These are phyloP conservation scores for Lepidium aucheri DNA, from an alignment of 345 rosid species.

Conservation along the genomic window DNA sequence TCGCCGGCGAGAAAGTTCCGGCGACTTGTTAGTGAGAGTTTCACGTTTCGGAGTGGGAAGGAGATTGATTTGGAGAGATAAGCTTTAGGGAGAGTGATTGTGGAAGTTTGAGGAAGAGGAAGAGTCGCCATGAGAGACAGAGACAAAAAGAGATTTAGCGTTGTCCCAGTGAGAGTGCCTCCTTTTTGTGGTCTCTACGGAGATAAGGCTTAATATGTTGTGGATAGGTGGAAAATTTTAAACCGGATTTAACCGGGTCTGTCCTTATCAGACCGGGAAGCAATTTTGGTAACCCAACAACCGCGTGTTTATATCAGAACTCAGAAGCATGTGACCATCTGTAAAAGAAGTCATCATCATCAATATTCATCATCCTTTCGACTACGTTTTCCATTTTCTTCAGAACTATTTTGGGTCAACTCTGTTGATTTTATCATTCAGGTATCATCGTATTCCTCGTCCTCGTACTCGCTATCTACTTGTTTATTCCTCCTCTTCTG, in stretches of 20 bases:
- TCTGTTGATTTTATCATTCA: neutral
- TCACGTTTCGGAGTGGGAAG: slow-evolving; percentile 20
- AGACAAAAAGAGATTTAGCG: neutral
- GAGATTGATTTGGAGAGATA: slow-evolving; percentile 19
- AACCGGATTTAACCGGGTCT: neutral
- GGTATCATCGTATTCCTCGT: slow-evolving; percentile 7
- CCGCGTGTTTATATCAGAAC: neutral
- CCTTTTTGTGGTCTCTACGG: neutral
- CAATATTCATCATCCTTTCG: neutral
- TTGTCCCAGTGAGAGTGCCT: neutral
- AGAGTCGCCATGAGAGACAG: slow-evolving; percentile 48
- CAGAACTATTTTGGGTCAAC: neutral
- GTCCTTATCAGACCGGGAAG: neutral
- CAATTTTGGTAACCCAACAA: slow-evolving; percentile 5
- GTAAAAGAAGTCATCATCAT: neutral
- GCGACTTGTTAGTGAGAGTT: neutral
- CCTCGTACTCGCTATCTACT: neutral
- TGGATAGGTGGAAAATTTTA: neutral
- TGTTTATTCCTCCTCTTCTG: neutral
- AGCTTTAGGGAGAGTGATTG: slow-evolving; percentile 38
- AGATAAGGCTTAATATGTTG: slow-evolving; percentile 2
- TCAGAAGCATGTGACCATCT: neutral
- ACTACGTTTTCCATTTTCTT: slow-evolving; percentile 1
- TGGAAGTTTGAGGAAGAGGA: slow-evolving; percentile 42
- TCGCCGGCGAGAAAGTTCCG: neutral